phyloP scores from a whole-genome alignment of 2,329 filamentous ascomycete genomes.

The Aurifilum marmelostoma region DNA sequence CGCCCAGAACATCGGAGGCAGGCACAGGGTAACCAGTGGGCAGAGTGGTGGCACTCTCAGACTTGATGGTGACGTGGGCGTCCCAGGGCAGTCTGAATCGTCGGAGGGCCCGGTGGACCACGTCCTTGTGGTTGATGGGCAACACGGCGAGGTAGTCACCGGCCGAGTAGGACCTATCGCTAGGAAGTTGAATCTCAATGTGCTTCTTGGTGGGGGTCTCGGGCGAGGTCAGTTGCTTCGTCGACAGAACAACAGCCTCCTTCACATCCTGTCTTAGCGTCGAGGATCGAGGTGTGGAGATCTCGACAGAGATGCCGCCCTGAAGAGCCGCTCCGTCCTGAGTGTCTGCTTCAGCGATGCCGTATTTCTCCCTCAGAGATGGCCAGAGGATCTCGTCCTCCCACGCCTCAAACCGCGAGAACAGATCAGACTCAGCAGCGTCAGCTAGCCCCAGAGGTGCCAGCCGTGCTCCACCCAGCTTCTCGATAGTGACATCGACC shows the following conservation, averaged over 20 bases:
- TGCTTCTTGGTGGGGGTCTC: slow-evolving; percentile 62
- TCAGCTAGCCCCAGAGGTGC: slow-evolving; percentile 58
- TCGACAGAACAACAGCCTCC: slow-evolving; percentile 59
- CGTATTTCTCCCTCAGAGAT: slow-evolving; percentile 46
- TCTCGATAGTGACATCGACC: slow-evolving; percentile 56
- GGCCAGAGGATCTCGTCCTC: slow-evolving; percentile 57
- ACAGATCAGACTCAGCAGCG: slow-evolving; percentile 63
- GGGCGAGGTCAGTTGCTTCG: slow-evolving; percentile 51
- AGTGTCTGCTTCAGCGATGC: slow-evolving; percentile 24
- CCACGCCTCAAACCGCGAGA: slow-evolving; percentile 66
- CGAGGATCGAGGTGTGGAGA: slow-evolving; percentile 56
- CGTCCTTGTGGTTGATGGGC: slow-evolving; percentile 67
- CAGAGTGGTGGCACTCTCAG: slow-evolving; percentile 52
- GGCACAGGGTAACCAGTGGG: slow-evolving; percentile 61
- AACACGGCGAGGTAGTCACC: slow-evolving; percentile 78
- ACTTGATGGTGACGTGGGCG: slow-evolving; percentile 62
- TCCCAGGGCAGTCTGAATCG: slow-evolving; percentile 71
- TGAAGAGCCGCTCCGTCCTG: slow-evolving; percentile 28
- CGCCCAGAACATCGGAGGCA: slow-evolving; percentile 65
- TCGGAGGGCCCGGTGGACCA: slow-evolving; percentile 64
- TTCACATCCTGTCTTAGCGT: slow-evolving; percentile 63
- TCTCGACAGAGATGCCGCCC: slow-evolving; percentile 47
- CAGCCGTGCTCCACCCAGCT: slow-evolving; percentile 50
- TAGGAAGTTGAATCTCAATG: slow-evolving; percentile 69
- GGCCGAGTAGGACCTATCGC: slow-evolving; percentile 66